A percentile compares a stretch with the other conserved stretches of the same genome.
Evolutionary conservation across 169 alveolate species (phyloP).

Genomic region (Perkinsus olseni): DNA sequence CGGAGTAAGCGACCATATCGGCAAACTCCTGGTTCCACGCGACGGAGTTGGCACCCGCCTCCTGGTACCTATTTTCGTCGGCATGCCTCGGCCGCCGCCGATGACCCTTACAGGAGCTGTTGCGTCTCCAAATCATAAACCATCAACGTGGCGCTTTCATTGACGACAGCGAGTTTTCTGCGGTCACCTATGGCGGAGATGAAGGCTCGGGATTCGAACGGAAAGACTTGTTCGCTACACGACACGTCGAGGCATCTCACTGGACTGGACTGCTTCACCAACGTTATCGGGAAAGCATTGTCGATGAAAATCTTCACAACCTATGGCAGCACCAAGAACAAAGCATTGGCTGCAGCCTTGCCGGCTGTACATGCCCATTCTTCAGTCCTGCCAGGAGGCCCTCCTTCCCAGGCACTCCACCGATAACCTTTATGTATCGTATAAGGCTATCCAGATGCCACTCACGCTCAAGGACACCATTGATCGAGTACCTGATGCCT

Average conservation of each 20-base stretch:
- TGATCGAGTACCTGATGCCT: neutral
- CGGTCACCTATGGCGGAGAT: conserved; percentile 27
- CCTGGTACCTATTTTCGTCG: conserved; percentile 50
- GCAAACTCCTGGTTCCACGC: conserved; percentile 83
- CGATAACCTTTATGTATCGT: conserved; percentile 63
- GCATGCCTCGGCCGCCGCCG: neutral
- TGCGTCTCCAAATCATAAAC: conserved; percentile 63
- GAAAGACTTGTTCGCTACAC: conserved; percentile 5
- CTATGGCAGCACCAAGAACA: neutral
- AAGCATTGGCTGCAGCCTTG: neutral
- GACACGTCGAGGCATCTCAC: conserved; percentile 67
- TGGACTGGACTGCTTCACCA: conserved; percentile 62
- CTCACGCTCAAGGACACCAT: conserved; percentile 72
- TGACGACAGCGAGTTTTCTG: conserved; percentile 78
- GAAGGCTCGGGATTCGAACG: neutral
- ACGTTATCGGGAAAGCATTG: conserved; percentile 79
- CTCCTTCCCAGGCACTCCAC: conserved; percentile 83
- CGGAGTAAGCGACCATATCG: conserved; percentile 76
- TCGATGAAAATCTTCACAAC: conserved; percentile 69
- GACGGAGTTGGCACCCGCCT: conserved; percentile 70
- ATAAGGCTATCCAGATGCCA: conserved; percentile 76
- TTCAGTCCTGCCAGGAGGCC: conserved; percentile 77
- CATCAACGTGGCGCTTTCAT: conserved; percentile 65
- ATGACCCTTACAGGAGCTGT: conserved; percentile 4
- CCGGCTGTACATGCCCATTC: conserved; percentile 55